Base-by-base conservation (phyloP, 2,329 filamentous ascomycete genomes). In the Ophiosphaerella narmari region DNA sequence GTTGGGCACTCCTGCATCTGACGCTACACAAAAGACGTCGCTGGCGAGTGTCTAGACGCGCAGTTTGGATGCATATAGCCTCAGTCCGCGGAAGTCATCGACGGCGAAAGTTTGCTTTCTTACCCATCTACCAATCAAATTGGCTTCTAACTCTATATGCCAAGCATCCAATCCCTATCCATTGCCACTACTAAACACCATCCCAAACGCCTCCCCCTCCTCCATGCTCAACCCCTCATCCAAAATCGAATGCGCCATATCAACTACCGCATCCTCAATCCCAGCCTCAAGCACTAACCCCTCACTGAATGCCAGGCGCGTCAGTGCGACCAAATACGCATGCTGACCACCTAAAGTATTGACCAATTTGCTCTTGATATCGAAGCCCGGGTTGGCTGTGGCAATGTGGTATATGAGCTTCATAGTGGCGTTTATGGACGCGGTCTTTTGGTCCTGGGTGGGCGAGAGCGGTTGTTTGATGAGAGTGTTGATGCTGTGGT, bases 261-360 rank as follows among this genome's bases (percentile, higher is more conserved):
- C 89, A 1, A 88, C 84, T 1, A 91, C 90, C 56, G 90, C 89
- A 24, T 87, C 83, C 32, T 89, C 87, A 45, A 96, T 87, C 0
- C 87, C 87, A 1, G 80, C 78, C 72, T 97, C 91, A 24, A 95
- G 80, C 9, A 94, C 82, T 7, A 89, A 73, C 26, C 90, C 88
- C 54, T 96, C 90, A 5, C 85, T 87, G 70, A 96, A 97, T 0
- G 90, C 91, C n/a, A 97, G 76, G 36, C 93, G 78, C 0, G 90
- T 91, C 38, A 99, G 77, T 2, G 86, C 85, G 8, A 97, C 83
- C 1, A 95, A 78, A 64, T 95, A 93, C 44, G 91, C 91, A 65
- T 96, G 91, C 43, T 85, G 83, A 0, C 87, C 89, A 3, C 90
- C 90, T 5, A 84, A 80, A 0, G 89, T 83, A 7, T 82, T 82